Conservation (phyloP, 257 asterid species). For the Marsdenia floribunda region DNA sequence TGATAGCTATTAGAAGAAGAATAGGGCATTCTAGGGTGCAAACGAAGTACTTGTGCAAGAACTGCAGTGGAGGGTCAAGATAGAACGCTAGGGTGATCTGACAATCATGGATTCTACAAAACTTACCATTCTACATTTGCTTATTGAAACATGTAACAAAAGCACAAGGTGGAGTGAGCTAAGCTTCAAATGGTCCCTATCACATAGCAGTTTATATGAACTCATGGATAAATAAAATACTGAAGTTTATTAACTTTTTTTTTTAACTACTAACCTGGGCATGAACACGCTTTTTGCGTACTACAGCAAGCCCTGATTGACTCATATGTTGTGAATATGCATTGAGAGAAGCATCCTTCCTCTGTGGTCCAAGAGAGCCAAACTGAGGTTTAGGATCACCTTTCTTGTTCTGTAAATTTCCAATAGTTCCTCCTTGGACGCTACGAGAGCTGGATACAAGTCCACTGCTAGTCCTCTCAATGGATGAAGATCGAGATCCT, state of each 20-base stretch:
- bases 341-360: constrained; percentile 46
- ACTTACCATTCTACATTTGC: not conserved
- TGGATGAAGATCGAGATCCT: constrained; percentile 42
- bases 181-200: not conserved
- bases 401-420: constrained; percentile 38
- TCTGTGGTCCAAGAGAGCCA: constrained; percentile 32
- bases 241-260: not conserved
- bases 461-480: constrained; percentile 42
- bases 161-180: not conserved
- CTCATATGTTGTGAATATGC: constrained; percentile 53
- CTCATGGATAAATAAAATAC: not conserved
- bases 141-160: not conserved
- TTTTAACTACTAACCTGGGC: constrained; percentile 53
- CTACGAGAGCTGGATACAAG: constrained; percentile 44
- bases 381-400: constrained; percentile 41
- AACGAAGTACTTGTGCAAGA: not conserved
- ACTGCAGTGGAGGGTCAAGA: not conserved
- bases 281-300: constrained; percentile 67
- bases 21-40: not conserved
- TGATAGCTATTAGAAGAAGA: not conserved
- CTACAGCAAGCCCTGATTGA: constrained; percentile 61
- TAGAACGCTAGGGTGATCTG: not conserved
- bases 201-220: not conserved
- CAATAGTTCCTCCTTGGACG: constrained; percentile 44
- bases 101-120: not conserved